Evolutionary conservation across 1,284 basidiomycete genomes (phyloP), one percentile per base, ranked within the genome.

Genomic region (Boletus smithii): DNA sequence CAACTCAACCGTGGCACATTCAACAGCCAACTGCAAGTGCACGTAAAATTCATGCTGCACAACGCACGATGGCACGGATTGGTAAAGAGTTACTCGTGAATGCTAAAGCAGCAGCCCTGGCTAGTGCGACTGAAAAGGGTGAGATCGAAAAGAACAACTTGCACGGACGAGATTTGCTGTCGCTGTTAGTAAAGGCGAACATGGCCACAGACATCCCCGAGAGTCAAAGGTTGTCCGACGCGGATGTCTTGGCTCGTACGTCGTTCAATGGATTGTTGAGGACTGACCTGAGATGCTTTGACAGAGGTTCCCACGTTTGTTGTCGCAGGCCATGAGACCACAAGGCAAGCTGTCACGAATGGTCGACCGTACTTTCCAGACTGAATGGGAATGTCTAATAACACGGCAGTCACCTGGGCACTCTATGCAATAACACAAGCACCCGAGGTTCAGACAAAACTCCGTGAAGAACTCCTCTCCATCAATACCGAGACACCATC

Each of bases 301-400:
- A 20, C 51, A 72, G 73, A 73, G 64, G 60, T 74, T 17, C 66
- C 63, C 3, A 65, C 61, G 8, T 58, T 50, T 38, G 30, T 86
- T 8, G 69, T 80, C 9, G 81, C 83, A 4, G 90, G 91, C 0
- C 87, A 91, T 62, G 91, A 92, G 63, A 92, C 91, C 0, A 85
- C 82, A 1, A 80, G 83, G 78, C 31, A 17, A 16, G 31, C 7
- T n/a, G 13, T 22, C 13, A 35, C 8, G 13, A 76, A 55, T 13
- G 47, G 30, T 31, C 0, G 9, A 8, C n/a, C n/a, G 5, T 32
- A 16, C 8, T 4, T 0, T n/a, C 8, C 31, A 32, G 31, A 32
- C 31, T 32, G 31, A 32, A 32, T 32, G 31, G 2, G 13, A n/a
- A 2, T 32, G 24, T 16, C 1, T 16, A 7, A 34, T n/a, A 75